Evolutionary conservation across 805 yeast species (phyloP).

Genomic region (Candida morakotiae): DNA sequence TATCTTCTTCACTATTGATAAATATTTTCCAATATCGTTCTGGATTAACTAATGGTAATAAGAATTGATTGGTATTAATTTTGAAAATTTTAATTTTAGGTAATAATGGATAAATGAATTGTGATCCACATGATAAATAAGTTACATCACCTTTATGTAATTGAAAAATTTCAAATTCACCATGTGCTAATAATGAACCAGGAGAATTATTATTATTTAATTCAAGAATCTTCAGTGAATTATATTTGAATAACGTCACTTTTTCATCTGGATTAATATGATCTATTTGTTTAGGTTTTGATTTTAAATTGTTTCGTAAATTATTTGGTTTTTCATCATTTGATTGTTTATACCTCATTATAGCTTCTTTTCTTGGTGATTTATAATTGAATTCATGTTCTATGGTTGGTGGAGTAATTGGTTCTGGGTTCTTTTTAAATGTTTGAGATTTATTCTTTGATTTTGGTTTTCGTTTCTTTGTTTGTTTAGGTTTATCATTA

Average conservation of each 20-base stretch:
- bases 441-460: slow-evolving; percentile 8
- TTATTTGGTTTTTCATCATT: slow-evolving; percentile 12
- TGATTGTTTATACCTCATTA: slow-evolving; percentile 34
- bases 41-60: slow-evolving; percentile 68
- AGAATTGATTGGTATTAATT: slow-evolving; percentile 43
- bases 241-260: slow-evolving; percentile 29
- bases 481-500: neutral
- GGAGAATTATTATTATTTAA: slow-evolving; percentile 19
- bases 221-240: slow-evolving; percentile 30
- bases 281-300: neutral
- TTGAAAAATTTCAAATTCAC: slow-evolving; percentile 56
- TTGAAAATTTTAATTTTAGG: slow-evolving; percentile 60
- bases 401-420: slow-evolving; percentile 1
- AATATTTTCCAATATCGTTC: slow-evolving; percentile 67
- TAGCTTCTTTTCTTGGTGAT: slow-evolving; percentile 37
- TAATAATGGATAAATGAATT: slow-evolving; percentile 69
- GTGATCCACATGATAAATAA: slow-evolving; percentile 61
- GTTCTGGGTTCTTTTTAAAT: neutral
- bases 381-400: slow-evolving; percentile 6
- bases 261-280: slow-evolving; percentile 30
- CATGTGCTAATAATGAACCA: slow-evolving; percentile 57
- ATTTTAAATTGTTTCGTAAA: slow-evolving; percentile 4
- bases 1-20: slow-evolving; percentile 27
- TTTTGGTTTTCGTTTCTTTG: slow-evolving; percentile 9
- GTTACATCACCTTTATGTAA: slow-evolving; percentile 54